Base-by-base conservation (phyloP, 2,329 filamentous ascomycete genomes). In the Seiridium unicorne region DNA sequence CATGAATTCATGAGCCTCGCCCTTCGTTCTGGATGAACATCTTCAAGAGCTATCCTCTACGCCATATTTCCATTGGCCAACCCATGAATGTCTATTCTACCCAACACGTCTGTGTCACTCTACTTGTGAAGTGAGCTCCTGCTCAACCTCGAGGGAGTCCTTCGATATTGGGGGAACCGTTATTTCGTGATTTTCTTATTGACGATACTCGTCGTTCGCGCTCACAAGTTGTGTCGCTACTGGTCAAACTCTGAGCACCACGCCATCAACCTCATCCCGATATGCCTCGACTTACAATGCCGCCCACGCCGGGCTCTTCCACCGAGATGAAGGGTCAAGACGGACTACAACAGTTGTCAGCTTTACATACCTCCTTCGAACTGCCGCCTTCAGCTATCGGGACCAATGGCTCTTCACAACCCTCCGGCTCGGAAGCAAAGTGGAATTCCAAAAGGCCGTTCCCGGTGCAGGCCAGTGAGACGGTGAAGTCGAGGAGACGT, bases 281-380 rank as follows among this genome's bases (percentile, higher is more conserved):
- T 64, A 93, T 93, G 90, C 85, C 89, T 72, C 86, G 83, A 61
- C 81, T 84, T 49, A 80, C 79, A 59, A 80, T 88, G 58, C 91
- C 89, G 49, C 91, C 89, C 48, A 96, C 92, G 54, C 92, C 92
- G 46, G 88, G 86, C 57, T 90, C 91, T 9, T 94, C 91, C 40
- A 89, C 89, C 55, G 92, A 95, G 70, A 91, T 95, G 72, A 84
- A 86, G 60, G 88, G 86, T 64, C 87, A 91, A 74, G 88, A 89
- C 74, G 86, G 86, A 62, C 79, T 81, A n/a, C 80, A 81, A 55
- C 82, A 84, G 62, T 81, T 89, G 51, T 77, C 81, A 46, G 79
- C 82, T 44, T 78, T 90, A 32, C 90, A 92, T 68, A 79, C 87
- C 63, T 81, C 87, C 56, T 93, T 95, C 72, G 84, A 90, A 66